Base-by-base conservation (phyloP, 306 rosid species). In the Herpetospermum pedunculosum region DNA sequence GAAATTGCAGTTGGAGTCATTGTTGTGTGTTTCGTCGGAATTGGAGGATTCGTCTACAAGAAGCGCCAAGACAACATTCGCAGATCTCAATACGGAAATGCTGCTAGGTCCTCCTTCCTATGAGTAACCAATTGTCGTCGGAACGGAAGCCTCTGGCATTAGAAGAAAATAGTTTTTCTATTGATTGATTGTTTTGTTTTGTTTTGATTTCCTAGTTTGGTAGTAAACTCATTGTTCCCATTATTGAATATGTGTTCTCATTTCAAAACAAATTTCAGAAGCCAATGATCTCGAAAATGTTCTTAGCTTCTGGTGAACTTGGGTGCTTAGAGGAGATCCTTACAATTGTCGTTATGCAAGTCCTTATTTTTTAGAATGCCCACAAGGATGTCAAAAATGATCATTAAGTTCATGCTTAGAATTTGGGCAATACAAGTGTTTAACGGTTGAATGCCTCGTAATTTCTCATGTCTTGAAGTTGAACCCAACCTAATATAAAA, bases 231-330 rank as follows among this genome's bases (percentile, higher is more conserved):
- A n/a, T n/a, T n/a, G n/a, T n/a, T n/a, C n/a, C n/a, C n/a, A 3
- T 21, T 35, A 21, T 65, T 43, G 23, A 34, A 54, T 77, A 6
- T 4, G 38, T 44, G 48, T 44, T 44, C 48, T n/a, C n/a, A n/a
- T n/a, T n/a, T n/a, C n/a, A n/a, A n/a, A n/a, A n/a, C n/a, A n/a
- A n/a, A n/a, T n/a, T 55, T 48, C 79, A 92, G 98, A 96, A 92
- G 60, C 98, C 98, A 35, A 88, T 92, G 98, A 82, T 92, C 85
- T 87, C 98, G 65, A 92, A 92, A 75, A 88, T 92, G 98, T 84
- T 92, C 41, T 81, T 92, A 86, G 80, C 94, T 72, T 89, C 96
- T 43, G 86, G 84, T 38, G 76, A 86, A 76, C 81, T 85, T 83
- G 98, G 90, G 62, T 92, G 98, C 78, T 88, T 90, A 69, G 92